Conservation (phyloP, 2,329 filamentous ascomycete genomes). For the Aspergillus sp. region DNA sequence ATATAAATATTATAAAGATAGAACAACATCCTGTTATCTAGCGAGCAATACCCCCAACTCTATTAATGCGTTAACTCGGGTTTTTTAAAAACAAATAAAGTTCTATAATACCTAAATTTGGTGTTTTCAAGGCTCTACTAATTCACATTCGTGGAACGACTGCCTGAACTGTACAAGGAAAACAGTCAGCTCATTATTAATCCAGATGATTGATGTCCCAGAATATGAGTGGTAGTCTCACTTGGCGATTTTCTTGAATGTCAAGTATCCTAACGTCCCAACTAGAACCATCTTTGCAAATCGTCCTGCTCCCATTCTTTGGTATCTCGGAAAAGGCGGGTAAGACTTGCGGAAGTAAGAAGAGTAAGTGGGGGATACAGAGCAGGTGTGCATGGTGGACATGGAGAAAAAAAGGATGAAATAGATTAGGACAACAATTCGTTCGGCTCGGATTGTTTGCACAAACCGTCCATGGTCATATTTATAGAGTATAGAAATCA, state of each 20-base stretch:
- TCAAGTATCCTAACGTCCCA: not conserved
- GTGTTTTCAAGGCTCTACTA: too few relatives aligned
- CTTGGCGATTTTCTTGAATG: not conserved
- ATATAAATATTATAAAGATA: not conserved
- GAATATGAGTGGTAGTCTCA: not conserved
- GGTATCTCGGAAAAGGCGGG: not conserved
- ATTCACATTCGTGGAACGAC: not conserved
- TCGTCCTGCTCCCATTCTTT: not conserved
- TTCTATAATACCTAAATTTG: not conserved
- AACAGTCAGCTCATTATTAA: too few relatives aligned
- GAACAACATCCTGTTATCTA: not conserved
- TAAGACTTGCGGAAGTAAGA: not conserved
- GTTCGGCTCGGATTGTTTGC: too few relatives aligned
- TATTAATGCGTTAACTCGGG: not conserved
- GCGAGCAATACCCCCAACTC: not conserved
- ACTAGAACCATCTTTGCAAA: not conserved
- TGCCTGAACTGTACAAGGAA: too few relatives aligned
- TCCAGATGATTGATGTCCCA: too few relatives aligned
- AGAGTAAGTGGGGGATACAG: not conserved
- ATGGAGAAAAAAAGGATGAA: not conserved
- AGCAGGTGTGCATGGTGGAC: not conserved
- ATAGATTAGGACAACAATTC: too few relatives aligned
- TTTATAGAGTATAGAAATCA: not conserved
- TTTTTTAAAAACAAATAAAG: not conserved
- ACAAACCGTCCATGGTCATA: not conserved